Evolutionary conservation across 768 basidiomycete genomes (phyloP).

Genomic region (Lactarius pseudohatsudake): DNA sequence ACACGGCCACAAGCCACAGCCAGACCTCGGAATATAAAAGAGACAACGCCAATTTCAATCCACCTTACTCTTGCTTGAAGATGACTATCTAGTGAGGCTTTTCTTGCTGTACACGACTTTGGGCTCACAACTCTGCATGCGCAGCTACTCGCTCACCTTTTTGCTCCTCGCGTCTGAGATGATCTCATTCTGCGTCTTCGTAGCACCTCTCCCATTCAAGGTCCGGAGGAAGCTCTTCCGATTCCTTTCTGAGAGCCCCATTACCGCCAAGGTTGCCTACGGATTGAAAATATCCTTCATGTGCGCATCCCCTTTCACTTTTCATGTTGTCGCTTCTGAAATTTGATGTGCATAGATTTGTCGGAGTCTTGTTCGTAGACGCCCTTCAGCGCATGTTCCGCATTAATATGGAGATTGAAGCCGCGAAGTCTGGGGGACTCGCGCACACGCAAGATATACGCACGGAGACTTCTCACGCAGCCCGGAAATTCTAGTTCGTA

Average conservation of each 20-base stretch:
- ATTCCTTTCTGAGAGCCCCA: conserved; percentile 65
- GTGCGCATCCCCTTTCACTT: conserved; percentile 38
- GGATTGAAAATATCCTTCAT: conserved; percentile 94
- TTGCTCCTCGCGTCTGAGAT: conserved; percentile 82
- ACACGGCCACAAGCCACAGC: neutral
- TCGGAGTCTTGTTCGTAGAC: conserved; percentile 85
- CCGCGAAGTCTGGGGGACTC: conserved; percentile 55
- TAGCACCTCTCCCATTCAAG: conserved; percentile 79
- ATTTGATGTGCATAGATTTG: conserved; percentile 52
- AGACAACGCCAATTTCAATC: neutral
- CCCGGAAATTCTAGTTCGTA: conserved; percentile 89
- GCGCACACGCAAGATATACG: conserved; percentile 56
- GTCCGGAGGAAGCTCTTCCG: conserved; percentile 68
- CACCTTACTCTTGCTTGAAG: conserved; percentile 14
- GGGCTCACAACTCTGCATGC: neutral
- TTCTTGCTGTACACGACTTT: neutral
- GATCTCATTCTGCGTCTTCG: conserved; percentile 81
- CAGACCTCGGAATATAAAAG: neutral
- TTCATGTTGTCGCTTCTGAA: neutral
- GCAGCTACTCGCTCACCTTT: conserved; percentile 78
- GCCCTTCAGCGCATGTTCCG: conserved; percentile 93
- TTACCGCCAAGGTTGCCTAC: conserved; percentile 85
- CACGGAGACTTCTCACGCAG: conserved; percentile 85
- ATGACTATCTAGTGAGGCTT: conserved; percentile 52
- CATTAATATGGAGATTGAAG: conserved; percentile 67